Evolutionary conservation across 495 filamentous ascomycete genomes (phyloP).

Genomic region (Neurospora sp.): DNA sequence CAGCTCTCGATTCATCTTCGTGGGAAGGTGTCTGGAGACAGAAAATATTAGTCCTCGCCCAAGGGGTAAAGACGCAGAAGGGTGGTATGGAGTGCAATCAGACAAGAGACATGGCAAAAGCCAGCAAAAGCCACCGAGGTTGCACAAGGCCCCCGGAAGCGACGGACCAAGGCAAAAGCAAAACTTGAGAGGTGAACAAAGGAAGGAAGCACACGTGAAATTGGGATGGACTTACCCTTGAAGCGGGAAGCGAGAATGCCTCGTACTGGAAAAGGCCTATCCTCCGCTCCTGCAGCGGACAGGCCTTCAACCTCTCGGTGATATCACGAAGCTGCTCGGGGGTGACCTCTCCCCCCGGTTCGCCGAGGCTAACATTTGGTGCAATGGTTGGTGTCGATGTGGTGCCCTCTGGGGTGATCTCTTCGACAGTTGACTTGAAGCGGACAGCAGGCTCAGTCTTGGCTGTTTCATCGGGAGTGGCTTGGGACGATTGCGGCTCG

Average conservation of each 20-base stretch:
- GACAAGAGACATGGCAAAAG: neutral
- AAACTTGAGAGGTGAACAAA: neutral
- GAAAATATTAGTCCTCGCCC: conserved; percentile 1
- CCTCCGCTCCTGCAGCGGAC: conserved; percentile 69
- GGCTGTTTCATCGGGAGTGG: neutral
- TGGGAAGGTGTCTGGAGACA: conserved; percentile 31
- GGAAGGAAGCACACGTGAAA: neutral
- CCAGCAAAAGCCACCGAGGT: neutral
- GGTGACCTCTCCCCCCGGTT: conserved; percentile 29
- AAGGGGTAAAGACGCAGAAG: neutral
- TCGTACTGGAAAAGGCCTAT: conserved; percentile 80
- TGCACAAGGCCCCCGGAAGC: neutral
- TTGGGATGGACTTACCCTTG: conserved; percentile 52
- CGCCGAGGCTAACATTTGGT: conserved; percentile 11
- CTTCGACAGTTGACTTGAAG: conserved; percentile 65
- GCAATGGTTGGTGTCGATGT: conserved; percentile 15
- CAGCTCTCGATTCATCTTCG: conserved; percentile 29
- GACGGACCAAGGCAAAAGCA: neutral
- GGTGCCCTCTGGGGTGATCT: conserved; percentile 53
- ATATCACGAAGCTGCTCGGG: conserved; percentile 61
- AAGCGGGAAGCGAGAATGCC: conserved; percentile 75
- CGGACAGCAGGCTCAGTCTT: conserved; percentile 47
- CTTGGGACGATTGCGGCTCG: neutral
- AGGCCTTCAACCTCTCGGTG: conserved; percentile 58
- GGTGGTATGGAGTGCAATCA: neutral